Conservation (phyloP, 2,329 filamentous ascomycete species). For the Fusarium sp. region DNA sequence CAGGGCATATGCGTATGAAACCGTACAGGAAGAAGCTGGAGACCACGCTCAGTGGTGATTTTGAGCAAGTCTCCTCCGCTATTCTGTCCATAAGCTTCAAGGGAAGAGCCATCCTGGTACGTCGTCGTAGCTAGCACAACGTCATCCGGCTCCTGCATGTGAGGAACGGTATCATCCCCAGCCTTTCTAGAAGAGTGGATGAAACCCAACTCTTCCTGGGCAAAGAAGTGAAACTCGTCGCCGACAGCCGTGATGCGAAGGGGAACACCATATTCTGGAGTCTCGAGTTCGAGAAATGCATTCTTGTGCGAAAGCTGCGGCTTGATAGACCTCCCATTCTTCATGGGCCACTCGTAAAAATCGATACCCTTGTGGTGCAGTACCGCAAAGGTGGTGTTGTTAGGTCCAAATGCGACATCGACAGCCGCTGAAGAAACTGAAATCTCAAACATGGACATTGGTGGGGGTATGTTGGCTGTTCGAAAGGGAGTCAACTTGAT, state of each 20-base stretch:
- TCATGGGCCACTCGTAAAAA: slow-evolving; percentile 73
- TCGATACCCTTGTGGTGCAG: slow-evolving; percentile 72
- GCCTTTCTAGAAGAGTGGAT: slow-evolving; percentile 38
- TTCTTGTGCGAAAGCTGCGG: slow-evolving; percentile 53
- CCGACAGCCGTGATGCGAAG: slow-evolving; percentile 34
- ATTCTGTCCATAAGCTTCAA: slow-evolving; percentile 56
- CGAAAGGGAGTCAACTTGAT: slow-evolving; percentile 87
- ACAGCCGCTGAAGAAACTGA: slow-evolving; percentile 66
- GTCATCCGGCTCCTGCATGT: slow-evolving; percentile 16
- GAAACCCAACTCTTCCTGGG: slow-evolving; percentile 42
- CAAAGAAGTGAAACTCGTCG: slow-evolving; percentile 45
- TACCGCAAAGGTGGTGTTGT: slow-evolving; percentile 72
- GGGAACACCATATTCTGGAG: slow-evolving; percentile 32
- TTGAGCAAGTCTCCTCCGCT: slow-evolving; percentile 55
- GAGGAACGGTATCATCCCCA: slow-evolving; percentile 24
- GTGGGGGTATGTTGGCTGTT: slow-evolving; percentile 85
- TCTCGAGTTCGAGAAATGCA: slow-evolving; percentile 49
- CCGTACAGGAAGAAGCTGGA: slow-evolving; percentile 48
- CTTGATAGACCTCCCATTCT: slow-evolving; percentile 58
- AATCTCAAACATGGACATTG: slow-evolving; percentile 86
- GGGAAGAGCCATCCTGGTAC: slow-evolving; percentile 43
- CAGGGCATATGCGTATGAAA: slow-evolving; percentile 61
- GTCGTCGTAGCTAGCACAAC: slow-evolving; percentile 45
- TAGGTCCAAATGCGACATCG: slow-evolving; percentile 76
- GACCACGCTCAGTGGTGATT: slow-evolving; percentile 46